Conservation (phyloP, 2,329 filamentous ascomycete genomes). For the Clathrospora elynae region DNA sequence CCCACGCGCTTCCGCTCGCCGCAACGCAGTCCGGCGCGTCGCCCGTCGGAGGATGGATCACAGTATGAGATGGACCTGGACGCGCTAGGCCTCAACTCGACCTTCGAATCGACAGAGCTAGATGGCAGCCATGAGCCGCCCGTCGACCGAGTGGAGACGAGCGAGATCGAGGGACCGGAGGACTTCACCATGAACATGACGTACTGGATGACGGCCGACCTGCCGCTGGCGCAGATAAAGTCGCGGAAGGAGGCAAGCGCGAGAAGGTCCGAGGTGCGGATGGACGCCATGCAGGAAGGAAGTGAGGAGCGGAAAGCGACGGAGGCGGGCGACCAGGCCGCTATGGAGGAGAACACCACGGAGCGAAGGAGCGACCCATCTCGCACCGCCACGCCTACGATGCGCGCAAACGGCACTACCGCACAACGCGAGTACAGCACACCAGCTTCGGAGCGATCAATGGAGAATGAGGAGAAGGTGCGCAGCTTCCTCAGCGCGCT, state of each 20-base stretch:
- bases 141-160: conserved; percentile 46
- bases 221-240: conserved; percentile 37
- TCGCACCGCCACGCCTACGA: conserved; percentile 26
- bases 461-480: conserved; percentile 48
- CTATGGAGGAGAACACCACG: conserved; percentile 21
- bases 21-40: conserved; percentile 35
- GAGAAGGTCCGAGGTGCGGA: conserved; percentile 20
- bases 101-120: conserved; percentile 42
- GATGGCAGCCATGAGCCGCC: conserved; percentile 35
- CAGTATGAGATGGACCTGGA: conserved; percentile 50
- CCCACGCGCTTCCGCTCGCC: conserved; percentile 40
- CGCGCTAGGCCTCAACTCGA: conserved; percentile 44
- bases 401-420: conserved; percentile 31
- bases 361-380: conserved; percentile 8
- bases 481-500: conserved; percentile 47
- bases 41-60: conserved; percentile 40
- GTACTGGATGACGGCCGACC: conserved; percentile 49
- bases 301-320: conserved; percentile 21
- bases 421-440: conserved; percentile 30
- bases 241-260: conserved; percentile 40
- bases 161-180: conserved; percentile 50
- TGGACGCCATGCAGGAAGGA: conserved; percentile 24
- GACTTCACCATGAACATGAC: conserved; percentile 53
- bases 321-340: conserved; percentile 26
- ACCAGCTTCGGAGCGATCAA: conserved; percentile 38